phyloP scores from a whole-genome alignment of 163 green algal genomes.

The Scenedesmus sp. region DNA sequence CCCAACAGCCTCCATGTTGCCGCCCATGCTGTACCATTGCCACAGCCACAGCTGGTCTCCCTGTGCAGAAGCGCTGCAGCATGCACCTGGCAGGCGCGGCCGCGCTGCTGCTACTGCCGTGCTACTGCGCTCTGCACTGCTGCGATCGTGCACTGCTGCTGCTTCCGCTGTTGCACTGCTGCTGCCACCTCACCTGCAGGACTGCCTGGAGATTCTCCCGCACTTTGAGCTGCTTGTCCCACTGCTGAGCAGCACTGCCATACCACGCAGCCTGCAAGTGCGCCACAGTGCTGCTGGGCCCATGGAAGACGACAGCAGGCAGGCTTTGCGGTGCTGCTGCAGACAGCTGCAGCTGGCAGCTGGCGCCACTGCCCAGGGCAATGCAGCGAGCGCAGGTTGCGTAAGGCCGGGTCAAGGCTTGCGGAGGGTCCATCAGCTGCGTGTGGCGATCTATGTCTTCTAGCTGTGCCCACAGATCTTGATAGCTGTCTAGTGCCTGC shows the following conservation, averaged over 20 bases:
- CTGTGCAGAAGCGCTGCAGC: no score
- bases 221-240: constrained; percentile 22
- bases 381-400: constrained; percentile 9
- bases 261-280: constrained; percentile 35
- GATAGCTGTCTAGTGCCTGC: constrained; percentile 39
- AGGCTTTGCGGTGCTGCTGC: background rate
- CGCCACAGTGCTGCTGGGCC: constrained; percentile 20
- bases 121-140: background rate
- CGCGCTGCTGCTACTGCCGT: background rate
- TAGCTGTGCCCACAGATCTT: constrained; percentile 35
- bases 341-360: constrained; percentile 29
- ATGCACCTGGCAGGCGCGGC: no score
- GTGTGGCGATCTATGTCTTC: constrained; percentile 43
- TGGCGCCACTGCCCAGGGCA: constrained; percentile 26
- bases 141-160: constrained; percentile 3
- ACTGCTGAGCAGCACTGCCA: background rate
- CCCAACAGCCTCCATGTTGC: no score
- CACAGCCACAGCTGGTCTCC: no score
- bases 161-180: background rate
- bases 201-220: constrained; percentile 58
- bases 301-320: constrained; percentile 23
- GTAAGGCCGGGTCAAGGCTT: constrained; percentile 7
- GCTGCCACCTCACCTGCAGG: constrained; percentile 44
- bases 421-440: constrained; percentile 33
- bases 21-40: no score